These are phyloP conservation scores for Durio zibethinus DNA, from an alignment of 345 rosid species.

Conservation along the genomic window DNA sequence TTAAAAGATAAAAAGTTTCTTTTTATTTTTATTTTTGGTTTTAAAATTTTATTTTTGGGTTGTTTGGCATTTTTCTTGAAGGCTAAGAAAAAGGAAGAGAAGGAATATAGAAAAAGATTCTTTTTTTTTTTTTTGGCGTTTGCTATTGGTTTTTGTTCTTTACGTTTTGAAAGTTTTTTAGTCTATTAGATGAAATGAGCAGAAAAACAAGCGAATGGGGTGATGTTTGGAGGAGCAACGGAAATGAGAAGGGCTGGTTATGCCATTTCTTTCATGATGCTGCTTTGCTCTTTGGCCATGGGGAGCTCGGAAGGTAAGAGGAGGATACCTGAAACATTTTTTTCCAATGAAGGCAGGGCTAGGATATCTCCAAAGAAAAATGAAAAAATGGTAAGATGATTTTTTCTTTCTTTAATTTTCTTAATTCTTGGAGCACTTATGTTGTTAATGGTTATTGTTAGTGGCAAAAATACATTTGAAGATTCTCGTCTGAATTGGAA, in stretches of 20 bases:
- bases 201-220: constrained; percentile 32
- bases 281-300: constrained; percentile 32
- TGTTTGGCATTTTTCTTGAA: constrained; percentile 11
- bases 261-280: constrained; percentile 27
- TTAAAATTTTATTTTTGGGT: neutral
- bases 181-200: constrained; percentile 44
- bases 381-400: neutral
- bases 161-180: neutral
- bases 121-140: neutral
- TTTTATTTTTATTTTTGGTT: neutral
- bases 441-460: neutral
- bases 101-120: neutral
- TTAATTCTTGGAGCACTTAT: neutral
- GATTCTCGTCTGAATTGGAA: neutral
- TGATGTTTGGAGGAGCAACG: constrained; percentile 35
- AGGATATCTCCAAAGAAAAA: neutral
- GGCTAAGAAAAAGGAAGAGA: neutral
- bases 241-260: constrained; percentile 31
- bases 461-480: neutral
- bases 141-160: neutral
- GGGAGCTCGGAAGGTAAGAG: neutral
- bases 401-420: neutral
- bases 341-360: neutral
- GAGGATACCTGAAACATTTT: neutral
- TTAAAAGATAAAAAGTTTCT: neutral